Evolutionary conservation across 257 asterid genomes (phyloP).

Genomic region (Fraxinus pennsylvanica): DNA sequence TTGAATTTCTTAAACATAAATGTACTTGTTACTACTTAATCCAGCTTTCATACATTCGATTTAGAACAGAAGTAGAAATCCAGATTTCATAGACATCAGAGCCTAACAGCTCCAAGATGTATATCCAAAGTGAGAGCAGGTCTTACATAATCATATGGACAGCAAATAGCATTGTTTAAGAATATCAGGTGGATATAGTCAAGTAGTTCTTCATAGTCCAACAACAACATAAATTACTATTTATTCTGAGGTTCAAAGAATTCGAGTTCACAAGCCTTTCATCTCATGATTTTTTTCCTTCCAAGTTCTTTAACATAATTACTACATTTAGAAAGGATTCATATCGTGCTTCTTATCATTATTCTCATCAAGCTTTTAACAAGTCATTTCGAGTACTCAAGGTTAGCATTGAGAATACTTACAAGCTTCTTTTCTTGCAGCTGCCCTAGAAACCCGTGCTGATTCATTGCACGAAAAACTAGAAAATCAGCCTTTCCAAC

Average conservation of each 20-base stretch:
- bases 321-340: not conserved
- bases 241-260: not conserved
- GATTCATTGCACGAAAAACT: slow-evolving; percentile 90
- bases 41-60: not conserved
- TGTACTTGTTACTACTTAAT: not conserved
- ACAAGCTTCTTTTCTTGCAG: slow-evolving; percentile 93
- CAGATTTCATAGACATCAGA: not conserved
- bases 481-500: slow-evolving; percentile 84
- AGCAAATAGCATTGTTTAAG: not conserved
- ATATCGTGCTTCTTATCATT: not conserved
- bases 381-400: slow-evolving; percentile 11
- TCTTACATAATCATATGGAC: not conserved
- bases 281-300: not conserved
- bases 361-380: not conserved
- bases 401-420: slow-evolving; percentile 39
- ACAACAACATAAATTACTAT: not conserved
- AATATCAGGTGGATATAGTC: too few species aligned
- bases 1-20: not conserved
- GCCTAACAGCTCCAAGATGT: not conserved
- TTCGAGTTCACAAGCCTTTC: not conserved
- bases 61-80: not conserved
- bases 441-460: slow-evolving; percentile 83
- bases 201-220: not conserved
- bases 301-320: not conserved
- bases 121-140: not conserved